Evolutionary conservation across 768 basidiomycete genomes (phyloP).

Genomic region (Hortiboletus flavorubellus): DNA sequence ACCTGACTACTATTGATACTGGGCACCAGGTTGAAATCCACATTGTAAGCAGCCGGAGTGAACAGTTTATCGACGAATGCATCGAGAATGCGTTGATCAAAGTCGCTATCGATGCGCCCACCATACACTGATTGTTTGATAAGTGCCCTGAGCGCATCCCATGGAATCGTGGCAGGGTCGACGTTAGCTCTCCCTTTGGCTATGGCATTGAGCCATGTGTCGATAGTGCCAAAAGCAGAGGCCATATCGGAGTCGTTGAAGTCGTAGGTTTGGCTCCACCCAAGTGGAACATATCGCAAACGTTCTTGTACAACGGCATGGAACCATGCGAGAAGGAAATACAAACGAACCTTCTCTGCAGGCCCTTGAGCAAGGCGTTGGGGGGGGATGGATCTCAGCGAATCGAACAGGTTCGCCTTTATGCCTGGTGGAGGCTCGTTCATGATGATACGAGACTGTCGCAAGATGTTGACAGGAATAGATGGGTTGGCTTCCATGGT

Average conservation of each 20-base stretch:
- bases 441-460: constrained; percentile 95
- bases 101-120: constrained; percentile 90
- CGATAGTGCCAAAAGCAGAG: constrained; percentile 88
- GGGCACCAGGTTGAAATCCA: constrained; percentile 87
- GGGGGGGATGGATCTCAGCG: constrained; percentile 68
- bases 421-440: constrained; percentile 98
- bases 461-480: constrained; percentile 94
- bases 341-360: constrained; percentile 86
- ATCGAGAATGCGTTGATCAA: constrained; percentile 90
- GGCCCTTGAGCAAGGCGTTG: constrained; percentile 80
- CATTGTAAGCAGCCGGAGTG: constrained; percentile 84
- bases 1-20: constrained; percentile 52
- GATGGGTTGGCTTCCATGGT: constrained; percentile 97
- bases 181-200: constrained; percentile 90
- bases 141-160: constrained; percentile 90
- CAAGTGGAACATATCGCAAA: constrained; percentile 90
- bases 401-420: constrained; percentile 94
- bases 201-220: constrained; percentile 77
- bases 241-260: constrained; percentile 99
- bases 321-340: constrained; percentile 99
- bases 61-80: constrained; percentile 92
- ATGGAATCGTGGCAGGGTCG: constrained; percentile 88
- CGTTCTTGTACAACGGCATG: constrained; percentile 98
- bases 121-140: constrained; percentile 97
- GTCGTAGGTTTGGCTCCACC: constrained; percentile 96